Base-by-base conservation (phyloP, 2,329 filamentous ascomycete species). In the Scolecobasidium constrictum region DNA sequence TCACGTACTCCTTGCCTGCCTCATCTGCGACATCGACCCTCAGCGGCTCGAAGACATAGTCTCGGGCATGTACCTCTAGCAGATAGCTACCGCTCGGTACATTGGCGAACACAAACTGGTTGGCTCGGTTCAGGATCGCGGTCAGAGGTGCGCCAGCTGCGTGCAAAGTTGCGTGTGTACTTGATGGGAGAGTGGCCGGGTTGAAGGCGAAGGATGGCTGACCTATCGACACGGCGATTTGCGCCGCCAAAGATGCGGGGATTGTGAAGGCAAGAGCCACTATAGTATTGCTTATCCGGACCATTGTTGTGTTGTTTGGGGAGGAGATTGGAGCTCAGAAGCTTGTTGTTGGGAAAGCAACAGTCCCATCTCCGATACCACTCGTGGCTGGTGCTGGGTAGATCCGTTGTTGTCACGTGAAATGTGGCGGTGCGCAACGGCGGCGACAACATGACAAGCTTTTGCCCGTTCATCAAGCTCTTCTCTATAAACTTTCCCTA, bases 31-130 rank as follows among this genome's bases (percentile, higher is more conserved):
- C 75, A 56, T 96, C 92, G 21, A 96, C 74, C 35, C 90, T 73
- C 59, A 93, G 68, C 9, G 86, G 83, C 52, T 78, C 75, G 59
- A 95, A 96, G 42, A 72, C 72, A 60, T 83, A 78, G 44, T 84
- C 82, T 20, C 75, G 66, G 57, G 79, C 81, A 64, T 88, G 78
- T 38, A 96, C 72, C 51, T 92, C 86, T 38, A 83, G 78, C 4
- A 96, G 74, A 60, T 95, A 95, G 45, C 79, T 85, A 1, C 81
- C 83, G 1, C 71, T 59, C 4, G 74, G 72, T 41, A 94, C 71
- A 52, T 87, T 79, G 50, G 63, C 65, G 68, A 95, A 94, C 48
- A 77, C 71, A 56, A 95, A 86, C 18, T 76, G 78, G 59, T 85
- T 83, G 52, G 71, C 62, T 33, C 72, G 66, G 11, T 80, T 78